Evolutionary conservation across 768 basidiomycete genomes (phyloP).

Genomic region (Calvatia gigantea): DNA sequence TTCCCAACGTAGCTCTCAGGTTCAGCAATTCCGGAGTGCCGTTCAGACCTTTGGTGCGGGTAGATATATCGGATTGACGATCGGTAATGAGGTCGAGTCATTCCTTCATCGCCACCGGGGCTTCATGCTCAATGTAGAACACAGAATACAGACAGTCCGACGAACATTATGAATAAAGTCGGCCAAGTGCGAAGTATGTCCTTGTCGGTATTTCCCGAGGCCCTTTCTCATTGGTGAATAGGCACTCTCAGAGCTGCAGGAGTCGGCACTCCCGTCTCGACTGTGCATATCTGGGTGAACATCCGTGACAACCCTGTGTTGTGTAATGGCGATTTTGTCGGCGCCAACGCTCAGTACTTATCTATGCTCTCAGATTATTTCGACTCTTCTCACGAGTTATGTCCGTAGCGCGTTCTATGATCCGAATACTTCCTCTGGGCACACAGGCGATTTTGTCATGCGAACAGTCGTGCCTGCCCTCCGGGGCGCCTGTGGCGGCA

Average conservation of each 20-base stretch:
- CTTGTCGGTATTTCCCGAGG: background rate
- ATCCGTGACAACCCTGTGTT: slow-evolving; percentile 29
- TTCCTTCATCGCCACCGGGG: background rate
- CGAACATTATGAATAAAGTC: slow-evolving; percentile 34
- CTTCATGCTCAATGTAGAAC: background rate
- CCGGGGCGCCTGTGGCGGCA: slow-evolving; percentile 32
- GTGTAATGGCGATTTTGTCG: slow-evolving; percentile 34
- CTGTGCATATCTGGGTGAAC: slow-evolving; percentile 34
- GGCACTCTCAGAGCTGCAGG: slow-evolving; percentile 30
- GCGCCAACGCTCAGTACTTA: slow-evolving; percentile 36
- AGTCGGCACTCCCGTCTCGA: slow-evolving; percentile 31
- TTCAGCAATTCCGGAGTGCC: slow-evolving; percentile 30
- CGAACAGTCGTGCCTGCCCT: slow-evolving; percentile 35
- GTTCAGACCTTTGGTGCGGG: slow-evolving; percentile 28
- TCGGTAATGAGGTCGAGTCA: slow-evolving; percentile 34
- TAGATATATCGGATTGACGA: slow-evolving; percentile 30
- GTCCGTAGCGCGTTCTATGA: slow-evolving; percentile 33
- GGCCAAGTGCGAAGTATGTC: slow-evolving; percentile 29
- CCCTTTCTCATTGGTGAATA: slow-evolving; percentile 11
- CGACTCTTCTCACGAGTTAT: background rate
- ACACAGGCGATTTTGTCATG: slow-evolving; percentile 36
- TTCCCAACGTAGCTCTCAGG: slow-evolving; percentile 26
- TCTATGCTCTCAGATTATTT: background rate
- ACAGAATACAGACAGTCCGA: slow-evolving; percentile 26
- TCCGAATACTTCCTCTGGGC: slow-evolving; percentile 23